Conservation (phyloP, 2,329 filamentous ascomycete genomes). For the Microsporum ferrugineum region DNA sequence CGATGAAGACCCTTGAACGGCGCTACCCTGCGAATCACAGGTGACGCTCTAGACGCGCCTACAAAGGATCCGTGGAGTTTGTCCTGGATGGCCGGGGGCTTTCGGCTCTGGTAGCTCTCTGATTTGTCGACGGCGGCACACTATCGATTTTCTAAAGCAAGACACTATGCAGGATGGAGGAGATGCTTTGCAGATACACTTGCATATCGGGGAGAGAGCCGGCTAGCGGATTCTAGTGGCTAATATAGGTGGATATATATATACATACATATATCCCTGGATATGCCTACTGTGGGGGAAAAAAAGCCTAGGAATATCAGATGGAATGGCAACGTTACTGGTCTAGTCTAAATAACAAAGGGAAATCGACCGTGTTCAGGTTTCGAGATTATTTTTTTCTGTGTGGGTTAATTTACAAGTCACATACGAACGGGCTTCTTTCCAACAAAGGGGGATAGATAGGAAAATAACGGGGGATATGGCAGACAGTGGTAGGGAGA, state of each 20-base stretch:
- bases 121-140: background rate
- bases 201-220: background rate
- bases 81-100: background rate
- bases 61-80: background rate
- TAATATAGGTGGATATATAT: background rate
- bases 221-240: background rate
- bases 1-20: background rate
- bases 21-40: background rate
- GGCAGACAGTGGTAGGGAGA: background rate
- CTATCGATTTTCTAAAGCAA: background rate
- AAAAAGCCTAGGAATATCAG: background rate
- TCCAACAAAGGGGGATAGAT: background rate
- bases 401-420: slow-evolving; percentile 4
- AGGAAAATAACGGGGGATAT: background rate
- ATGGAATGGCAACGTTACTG: background rate
- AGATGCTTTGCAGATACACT: background rate
- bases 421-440: background rate
- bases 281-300: background rate
- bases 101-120: background rate
- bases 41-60: background rate
- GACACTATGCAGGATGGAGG: background rate
- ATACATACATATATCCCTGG: no score
- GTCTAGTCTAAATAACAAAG: slow-evolving; percentile 3
- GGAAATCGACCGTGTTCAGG: background rate
- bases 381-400: slow-evolving; percentile 1